phyloP scores from a whole-genome alignment of 2,329 filamentous ascomycete species.

The Lecanicillium sp. region DNA sequence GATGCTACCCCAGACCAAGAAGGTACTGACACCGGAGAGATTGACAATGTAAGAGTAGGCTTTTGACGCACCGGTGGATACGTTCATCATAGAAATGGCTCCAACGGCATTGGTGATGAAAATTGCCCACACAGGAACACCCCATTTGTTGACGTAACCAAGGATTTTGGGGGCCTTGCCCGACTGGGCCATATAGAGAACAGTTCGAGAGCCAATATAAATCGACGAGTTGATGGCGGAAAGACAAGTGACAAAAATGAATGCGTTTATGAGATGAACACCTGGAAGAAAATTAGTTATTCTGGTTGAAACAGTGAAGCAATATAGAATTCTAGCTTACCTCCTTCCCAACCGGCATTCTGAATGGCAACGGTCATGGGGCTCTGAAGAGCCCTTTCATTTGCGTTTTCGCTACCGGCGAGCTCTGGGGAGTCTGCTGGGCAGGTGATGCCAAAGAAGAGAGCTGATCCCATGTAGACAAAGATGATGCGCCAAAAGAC shows the following conservation, averaged over 20 bases:
- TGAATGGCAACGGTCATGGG: conserved; percentile 68
- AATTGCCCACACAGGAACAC: conserved; percentile 53
- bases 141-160: conserved; percentile 56
- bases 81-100: conserved; percentile 66
- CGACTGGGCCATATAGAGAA: conserved; percentile 68
- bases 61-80: conserved; percentile 55
- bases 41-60: conserved; percentile 66
- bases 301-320: not conserved
- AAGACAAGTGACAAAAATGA: conserved; percentile 66
- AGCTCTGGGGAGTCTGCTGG: conserved; percentile 59
- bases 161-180: conserved; percentile 63
- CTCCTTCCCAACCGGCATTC: conserved; percentile 64
- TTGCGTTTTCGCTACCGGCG: conserved; percentile 37
- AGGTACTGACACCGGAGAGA: conserved; percentile 60
- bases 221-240: conserved; percentile 67
- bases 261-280: conserved; percentile 69
- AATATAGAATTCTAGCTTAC: conserved; percentile 19
- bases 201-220: conserved; percentile 67
- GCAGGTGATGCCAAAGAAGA: conserved; percentile 69
- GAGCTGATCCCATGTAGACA: conserved; percentile 59
- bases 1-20: conserved; percentile 64
- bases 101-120: conserved; percentile 64
- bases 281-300: conserved; percentile 15
- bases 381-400: conserved; percentile 56
- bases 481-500: conserved; percentile 55